Evolutionary conservation across 2,329 filamentous ascomycete species (phyloP).

Genomic region (Phyllosticta citribraziliensis): DNA sequence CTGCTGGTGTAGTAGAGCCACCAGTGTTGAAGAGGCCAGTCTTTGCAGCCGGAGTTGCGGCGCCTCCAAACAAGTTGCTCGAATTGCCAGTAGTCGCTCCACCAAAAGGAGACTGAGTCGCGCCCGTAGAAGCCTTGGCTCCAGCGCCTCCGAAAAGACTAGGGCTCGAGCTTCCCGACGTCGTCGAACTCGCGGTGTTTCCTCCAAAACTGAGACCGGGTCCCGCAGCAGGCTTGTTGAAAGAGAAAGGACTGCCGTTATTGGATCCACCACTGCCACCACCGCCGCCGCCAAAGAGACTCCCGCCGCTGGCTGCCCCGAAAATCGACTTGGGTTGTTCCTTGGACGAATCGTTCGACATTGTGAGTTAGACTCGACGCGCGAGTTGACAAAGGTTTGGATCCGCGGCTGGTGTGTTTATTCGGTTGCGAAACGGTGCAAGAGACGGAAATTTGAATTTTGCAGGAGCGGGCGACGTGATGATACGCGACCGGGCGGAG

Average conservation of each 20-base stretch:
- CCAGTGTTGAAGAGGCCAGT: slow-evolving; percentile 1
- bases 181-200: background rate
- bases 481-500: background rate
- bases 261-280: slow-evolving; percentile 10
- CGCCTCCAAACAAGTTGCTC: background rate
- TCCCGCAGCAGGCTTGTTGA: background rate
- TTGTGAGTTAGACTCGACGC: background rate
- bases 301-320: slow-evolving; percentile 18
- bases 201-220: background rate
- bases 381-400: background rate
- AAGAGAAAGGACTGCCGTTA: background rate
- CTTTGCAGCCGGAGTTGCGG: background rate
- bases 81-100: slow-evolving; percentile 13
- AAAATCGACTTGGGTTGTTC: slow-evolving; percentile 30
- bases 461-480: background rate
- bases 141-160: slow-evolving; percentile 2
- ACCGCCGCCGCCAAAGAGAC: slow-evolving; percentile 14
- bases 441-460: background rate
- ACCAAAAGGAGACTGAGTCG: slow-evolving; percentile 19
- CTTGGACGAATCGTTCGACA: slow-evolving; percentile 20
- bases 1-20: slow-evolving; percentile 29
- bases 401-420: background rate
- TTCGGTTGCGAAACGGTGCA: background rate
- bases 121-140: background rate
- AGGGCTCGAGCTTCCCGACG: background rate